Evolutionary conservation across 1,284 basidiomycete species (phyloP).

Genomic region (Sparassis latifolia): DNA sequence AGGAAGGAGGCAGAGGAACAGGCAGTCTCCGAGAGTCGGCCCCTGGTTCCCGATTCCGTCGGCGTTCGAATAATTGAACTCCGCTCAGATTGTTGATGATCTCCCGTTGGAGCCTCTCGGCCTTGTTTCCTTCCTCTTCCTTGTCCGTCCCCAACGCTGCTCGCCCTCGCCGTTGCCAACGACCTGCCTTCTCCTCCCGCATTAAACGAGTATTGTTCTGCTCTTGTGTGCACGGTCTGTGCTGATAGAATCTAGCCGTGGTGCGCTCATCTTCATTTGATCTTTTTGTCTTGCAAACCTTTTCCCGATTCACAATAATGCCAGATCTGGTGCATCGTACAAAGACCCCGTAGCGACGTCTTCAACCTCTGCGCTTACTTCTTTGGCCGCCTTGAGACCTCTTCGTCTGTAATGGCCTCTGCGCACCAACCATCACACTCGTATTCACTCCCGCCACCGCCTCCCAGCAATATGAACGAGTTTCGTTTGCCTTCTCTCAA

Average conservation of each 20-base stretch:
- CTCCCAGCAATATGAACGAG: slow-evolving; percentile 29
- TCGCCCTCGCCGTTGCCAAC: slow-evolving; percentile 10
- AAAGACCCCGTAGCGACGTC: slow-evolving; percentile 10
- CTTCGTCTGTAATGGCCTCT: slow-evolving; percentile 24
- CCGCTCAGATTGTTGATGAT: slow-evolving; percentile 23
- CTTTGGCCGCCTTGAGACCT: background rate
- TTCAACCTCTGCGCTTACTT: background rate
- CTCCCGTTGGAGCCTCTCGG: slow-evolving; percentile 6
- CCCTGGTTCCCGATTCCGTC: slow-evolving; percentile 9
- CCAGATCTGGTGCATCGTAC: slow-evolving; percentile 24
- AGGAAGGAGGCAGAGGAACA: background rate
- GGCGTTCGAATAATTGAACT: slow-evolving; percentile 13
- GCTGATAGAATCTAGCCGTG: no score
- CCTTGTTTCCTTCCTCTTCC: background rate
- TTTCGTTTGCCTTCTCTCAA: slow-evolving; percentile 60
- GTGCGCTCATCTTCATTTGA: no score
- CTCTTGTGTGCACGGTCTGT: background rate
- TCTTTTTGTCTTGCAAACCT: no score
- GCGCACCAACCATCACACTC: slow-evolving; percentile 25
- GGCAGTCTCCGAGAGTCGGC: no score
- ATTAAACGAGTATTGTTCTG: slow-evolving; percentile 3
- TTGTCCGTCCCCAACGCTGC: slow-evolving; percentile 4
- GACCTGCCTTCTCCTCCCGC: background rate
- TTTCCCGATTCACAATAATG: background rate
- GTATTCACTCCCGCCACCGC: slow-evolving; percentile 26